Evolutionary conservation across 805 yeast genomes (phyloP).

Genomic region (Pichia heedii): DNA sequence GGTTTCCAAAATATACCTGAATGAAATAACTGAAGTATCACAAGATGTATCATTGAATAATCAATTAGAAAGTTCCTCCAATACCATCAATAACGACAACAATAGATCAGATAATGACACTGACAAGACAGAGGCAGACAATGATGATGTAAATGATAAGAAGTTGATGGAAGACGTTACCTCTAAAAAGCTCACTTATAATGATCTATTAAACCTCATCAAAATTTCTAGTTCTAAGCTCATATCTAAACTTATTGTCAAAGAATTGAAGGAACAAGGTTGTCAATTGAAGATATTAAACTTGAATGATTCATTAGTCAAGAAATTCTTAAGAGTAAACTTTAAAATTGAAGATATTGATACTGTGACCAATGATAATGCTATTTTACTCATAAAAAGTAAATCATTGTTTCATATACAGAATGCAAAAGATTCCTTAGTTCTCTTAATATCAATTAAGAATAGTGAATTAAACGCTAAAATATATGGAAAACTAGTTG

Average conservation of each 20-base stretch:
- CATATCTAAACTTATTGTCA: slow-evolving; percentile 43
- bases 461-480: slow-evolving; percentile 24
- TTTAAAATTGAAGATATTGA: slow-evolving; percentile 16
- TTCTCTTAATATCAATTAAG: slow-evolving; percentile 23
- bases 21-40: slow-evolving; percentile 4
- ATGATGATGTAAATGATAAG: too few relatives aligned
- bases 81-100: neutral
- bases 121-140: neutral
- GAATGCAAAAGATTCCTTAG: slow-evolving; percentile 27
- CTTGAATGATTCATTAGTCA: slow-evolving; percentile 13
- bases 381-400: slow-evolving; percentile 28
- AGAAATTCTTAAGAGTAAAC: slow-evolving; percentile 19
- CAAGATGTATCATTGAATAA: neutral
- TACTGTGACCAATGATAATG: slow-evolving; percentile 15
- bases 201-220: slow-evolving; percentile 32
- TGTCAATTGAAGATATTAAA: slow-evolving; percentile 30
- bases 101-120: neutral
- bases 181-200: slow-evolving; percentile 14
- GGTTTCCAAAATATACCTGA: slow-evolving; percentile 28
- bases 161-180: neutral
- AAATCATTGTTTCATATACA: slow-evolving; percentile 29
- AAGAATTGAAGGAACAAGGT: slow-evolving; percentile 35
- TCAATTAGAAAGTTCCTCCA: neutral
- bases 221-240: slow-evolving; percentile 38
- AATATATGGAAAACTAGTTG: slow-evolving; percentile 27